Conservation (phyloP, 73 alveolate genomes). For the Paramecium primaurelia region DNA sequence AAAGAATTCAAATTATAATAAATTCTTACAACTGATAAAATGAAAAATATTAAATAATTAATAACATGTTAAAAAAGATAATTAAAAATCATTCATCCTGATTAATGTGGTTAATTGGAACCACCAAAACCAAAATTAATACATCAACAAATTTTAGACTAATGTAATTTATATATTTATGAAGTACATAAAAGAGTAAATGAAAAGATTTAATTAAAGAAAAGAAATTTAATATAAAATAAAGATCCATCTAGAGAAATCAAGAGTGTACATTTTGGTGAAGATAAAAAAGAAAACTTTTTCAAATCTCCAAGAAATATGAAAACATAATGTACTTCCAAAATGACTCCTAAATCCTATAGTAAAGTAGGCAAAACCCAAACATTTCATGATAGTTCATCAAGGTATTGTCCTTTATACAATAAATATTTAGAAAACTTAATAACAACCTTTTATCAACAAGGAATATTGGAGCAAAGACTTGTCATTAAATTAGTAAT, state of each 20-base stretch:
- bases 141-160: slow-evolving; percentile 18
- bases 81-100: slow-evolving; percentile 10
- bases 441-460: not conserved
- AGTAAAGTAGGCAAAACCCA: not conserved
- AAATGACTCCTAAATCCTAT: not conserved
- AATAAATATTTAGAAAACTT: not conserved
- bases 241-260: not conserved
- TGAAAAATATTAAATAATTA: not conserved
- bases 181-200: slow-evolving; percentile 40
- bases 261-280: slow-evolving; percentile 3
- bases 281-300: slow-evolving; percentile 22
- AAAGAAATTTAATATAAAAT: not conserved
- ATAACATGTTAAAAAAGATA: not conserved
- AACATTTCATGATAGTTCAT: slow-evolving; percentile 5
- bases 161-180: not conserved
- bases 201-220: not conserved
- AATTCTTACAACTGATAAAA: slow-evolving; percentile 3
- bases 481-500: not conserved
- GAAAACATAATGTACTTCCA: slow-evolving; percentile 1
- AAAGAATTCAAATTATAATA: not conserved
- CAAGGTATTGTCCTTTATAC: not conserved
- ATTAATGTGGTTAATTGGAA: not conserved
- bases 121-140: not conserved
- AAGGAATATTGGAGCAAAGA: not conserved
- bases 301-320: slow-evolving; percentile 4